Conservation (phyloP, 345 rosid genomes). For the Dipteronia dyeriana region DNA sequence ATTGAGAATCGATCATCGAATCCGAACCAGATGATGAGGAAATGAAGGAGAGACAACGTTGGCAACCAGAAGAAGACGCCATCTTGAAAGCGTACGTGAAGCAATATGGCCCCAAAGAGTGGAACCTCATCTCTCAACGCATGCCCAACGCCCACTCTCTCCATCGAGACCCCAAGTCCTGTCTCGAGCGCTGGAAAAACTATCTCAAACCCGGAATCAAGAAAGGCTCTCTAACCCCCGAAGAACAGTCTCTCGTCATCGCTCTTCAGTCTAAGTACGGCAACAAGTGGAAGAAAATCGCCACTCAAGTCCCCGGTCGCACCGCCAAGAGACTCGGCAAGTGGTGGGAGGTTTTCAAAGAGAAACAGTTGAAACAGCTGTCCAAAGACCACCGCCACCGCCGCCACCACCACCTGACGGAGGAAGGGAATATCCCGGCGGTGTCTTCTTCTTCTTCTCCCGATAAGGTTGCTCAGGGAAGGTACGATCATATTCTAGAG, state of each 20-base stretch:
- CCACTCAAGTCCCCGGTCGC: constrained; percentile 51
- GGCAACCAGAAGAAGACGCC: constrained; percentile 56
- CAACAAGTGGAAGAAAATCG: constrained; percentile 59
- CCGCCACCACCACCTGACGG: not conserved
- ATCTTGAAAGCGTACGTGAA: constrained; percentile 45
- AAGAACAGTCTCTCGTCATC: constrained; percentile 49
- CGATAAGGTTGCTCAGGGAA: constrained; percentile 41
- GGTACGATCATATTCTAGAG: constrained; percentile 48
- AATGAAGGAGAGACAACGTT: constrained; percentile 68
- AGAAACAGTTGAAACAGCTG: constrained; percentile 46
- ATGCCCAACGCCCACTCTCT: constrained; percentile 33
- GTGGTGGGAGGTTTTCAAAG: constrained; percentile 63
- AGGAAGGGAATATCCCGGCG: constrained; percentile 4
- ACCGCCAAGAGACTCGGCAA: constrained; percentile 54
- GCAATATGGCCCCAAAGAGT: constrained; percentile 59
- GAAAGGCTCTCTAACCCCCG: constrained; percentile 46
- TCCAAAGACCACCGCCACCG: constrained; percentile 22
- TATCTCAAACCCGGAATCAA: constrained; percentile 59
- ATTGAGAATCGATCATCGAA: not conserved
- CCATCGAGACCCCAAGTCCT: constrained; percentile 51
- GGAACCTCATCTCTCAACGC: constrained; percentile 53
- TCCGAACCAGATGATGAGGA: constrained; percentile 17
- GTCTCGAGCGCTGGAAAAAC: constrained; percentile 57
- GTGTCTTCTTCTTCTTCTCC: constrained; percentile 8
- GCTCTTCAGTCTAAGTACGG: constrained; percentile 52